These are phyloP conservation scores for Metarhizium guizhouense DNA, from an alignment of 2,329 filamentous ascomycete species.

Conservation along the genomic window DNA sequence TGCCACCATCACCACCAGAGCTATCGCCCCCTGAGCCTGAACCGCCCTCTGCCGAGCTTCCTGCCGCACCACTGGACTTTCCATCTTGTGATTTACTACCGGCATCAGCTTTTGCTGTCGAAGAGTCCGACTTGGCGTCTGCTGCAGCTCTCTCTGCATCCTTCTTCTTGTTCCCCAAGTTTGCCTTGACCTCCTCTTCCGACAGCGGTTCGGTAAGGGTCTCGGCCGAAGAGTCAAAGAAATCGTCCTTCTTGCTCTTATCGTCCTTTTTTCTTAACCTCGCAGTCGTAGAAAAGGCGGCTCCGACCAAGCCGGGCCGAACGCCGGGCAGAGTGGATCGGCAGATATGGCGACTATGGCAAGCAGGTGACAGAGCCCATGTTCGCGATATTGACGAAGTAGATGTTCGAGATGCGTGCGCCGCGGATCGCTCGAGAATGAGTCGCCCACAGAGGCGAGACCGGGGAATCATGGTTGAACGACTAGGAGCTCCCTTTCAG, in stretches of 20 bases:
- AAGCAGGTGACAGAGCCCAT: conserved; percentile 19
- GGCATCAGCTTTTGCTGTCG: conserved; percentile 37
- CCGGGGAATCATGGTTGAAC: conserved; percentile 29
- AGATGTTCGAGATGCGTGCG: conserved; percentile 16
- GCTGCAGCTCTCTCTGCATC: conserved; percentile 36
- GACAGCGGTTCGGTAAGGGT: conserved; percentile 36
- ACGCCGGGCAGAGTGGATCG: conserved; percentile 21
- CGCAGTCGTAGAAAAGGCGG: conserved; percentile 28
- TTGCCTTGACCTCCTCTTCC: conserved; percentile 44
- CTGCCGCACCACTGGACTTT: conserved; percentile 30
- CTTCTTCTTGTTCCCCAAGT: conserved; percentile 36
- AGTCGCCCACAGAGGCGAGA: conserved; percentile 30
- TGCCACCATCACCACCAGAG: conserved; percentile 51
- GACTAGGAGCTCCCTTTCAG: neutral
- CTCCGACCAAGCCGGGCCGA: conserved; percentile 18
- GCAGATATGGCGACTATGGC: conserved; percentile 21
- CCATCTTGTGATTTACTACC: conserved; percentile 36
- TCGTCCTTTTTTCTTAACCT: conserved; percentile 27
- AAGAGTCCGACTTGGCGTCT: conserved; percentile 33
- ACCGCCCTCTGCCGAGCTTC: conserved; percentile 46
- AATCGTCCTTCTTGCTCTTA: conserved; percentile 32
- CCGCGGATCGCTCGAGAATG: conserved; percentile 25
- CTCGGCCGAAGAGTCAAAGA: conserved; percentile 40
- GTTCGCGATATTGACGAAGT: conserved; percentile 14
- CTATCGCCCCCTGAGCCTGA: conserved; percentile 44